Base-by-base conservation (phyloP, 139 green algal genomes). In the Edaphochlamys debaryana region DNA sequence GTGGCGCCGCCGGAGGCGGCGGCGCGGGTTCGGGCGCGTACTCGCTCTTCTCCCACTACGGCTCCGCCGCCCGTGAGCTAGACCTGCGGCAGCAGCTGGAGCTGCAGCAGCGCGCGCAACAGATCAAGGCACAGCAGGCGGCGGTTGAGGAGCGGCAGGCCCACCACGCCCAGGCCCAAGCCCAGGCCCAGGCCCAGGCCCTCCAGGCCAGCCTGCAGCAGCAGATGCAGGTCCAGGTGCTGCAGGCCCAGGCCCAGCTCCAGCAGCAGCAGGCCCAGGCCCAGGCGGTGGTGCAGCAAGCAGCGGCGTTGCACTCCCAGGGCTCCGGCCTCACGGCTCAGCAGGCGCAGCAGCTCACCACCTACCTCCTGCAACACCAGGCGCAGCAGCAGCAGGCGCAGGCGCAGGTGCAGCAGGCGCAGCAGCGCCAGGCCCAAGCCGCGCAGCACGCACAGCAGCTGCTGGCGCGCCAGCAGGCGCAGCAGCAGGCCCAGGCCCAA, bases 1-100 rank as follows among this genome's bases (percentile, higher is more conserved):
- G 34, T 6, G 34, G 45, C 37, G 56, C 37, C 8, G 74, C 9
- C 17, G 37, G 7, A 22, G 71, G 71, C 17, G 74, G 29, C 34
- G 60, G 74, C 30, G 32, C 34, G 34, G 56, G 25, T 2, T n/a
- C n/a, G n/a, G 60, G 60, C 41, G 22, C 56, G 23, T 82, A 74
- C 42, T 82, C 76, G 76, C 63, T 82, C 4, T 82, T 82, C 42
- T 73, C 42, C 63, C 62, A 73, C 75, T 82, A 66, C 62, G 41
- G 41, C 8, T 72, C 42, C 1, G 63, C 42, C 13, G 42, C 42
- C 3, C 32, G 63, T 3, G 62, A 82, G 42, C 29, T 50, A 42
- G 76, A 82, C 32, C 42, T 82, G 32, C 76, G 63, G 0, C 76
- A 82, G 42, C 76, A 82, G 42, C 42, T 82, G 42, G 76, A 82